phyloP scores from a whole-genome alignment of 2,329 filamentous ascomycete genomes.

The Seiridium unicorne region DNA sequence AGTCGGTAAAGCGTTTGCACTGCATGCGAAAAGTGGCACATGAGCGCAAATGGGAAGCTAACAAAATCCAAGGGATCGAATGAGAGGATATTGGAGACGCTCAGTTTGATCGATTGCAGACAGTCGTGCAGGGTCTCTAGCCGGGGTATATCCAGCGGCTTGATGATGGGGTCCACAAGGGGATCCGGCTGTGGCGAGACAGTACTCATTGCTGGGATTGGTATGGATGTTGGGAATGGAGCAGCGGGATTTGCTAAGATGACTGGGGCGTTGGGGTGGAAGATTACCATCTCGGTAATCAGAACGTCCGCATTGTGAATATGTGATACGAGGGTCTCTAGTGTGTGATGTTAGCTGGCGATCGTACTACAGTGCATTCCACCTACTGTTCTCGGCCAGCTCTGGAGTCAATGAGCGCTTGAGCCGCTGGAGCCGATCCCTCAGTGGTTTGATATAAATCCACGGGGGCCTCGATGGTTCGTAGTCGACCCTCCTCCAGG shows the following conservation, averaged over 20 bases:
- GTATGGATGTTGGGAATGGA: neutral
- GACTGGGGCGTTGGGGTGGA: conserved; percentile 13
- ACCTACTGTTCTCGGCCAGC: conserved; percentile 28
- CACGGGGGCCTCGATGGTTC: conserved; percentile 15
- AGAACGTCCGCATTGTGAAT: conserved; percentile 33
- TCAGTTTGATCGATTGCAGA: conserved; percentile 18
- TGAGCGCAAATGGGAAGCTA: conserved; percentile 20
- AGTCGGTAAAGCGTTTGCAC: conserved; percentile 26
- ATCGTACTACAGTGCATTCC: neutral
- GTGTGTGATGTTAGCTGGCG: neutral
- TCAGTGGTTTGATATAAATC: conserved; percentile 29
- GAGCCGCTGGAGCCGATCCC: conserved; percentile 21
- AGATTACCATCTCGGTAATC: conserved; percentile 33
- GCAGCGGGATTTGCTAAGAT: conserved; percentile 7
- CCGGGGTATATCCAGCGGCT: conserved; percentile 12
- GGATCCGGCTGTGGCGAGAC: neutral
- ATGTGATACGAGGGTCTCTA: conserved; percentile 34
- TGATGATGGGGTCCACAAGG: neutral
- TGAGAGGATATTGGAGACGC: conserved; percentile 21
- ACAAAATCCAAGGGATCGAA: conserved; percentile 17
- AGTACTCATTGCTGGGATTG: neutral
- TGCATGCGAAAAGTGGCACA: conserved; percentile 22
- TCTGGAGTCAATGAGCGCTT: conserved; percentile 18
- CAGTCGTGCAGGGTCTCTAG: conserved; percentile 20
- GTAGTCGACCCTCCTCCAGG: conserved; percentile 16